Evolutionary conservation across 495 filamentous ascomycete genomes (phyloP).

Genomic region (Alectoria sarmentosa): DNA sequence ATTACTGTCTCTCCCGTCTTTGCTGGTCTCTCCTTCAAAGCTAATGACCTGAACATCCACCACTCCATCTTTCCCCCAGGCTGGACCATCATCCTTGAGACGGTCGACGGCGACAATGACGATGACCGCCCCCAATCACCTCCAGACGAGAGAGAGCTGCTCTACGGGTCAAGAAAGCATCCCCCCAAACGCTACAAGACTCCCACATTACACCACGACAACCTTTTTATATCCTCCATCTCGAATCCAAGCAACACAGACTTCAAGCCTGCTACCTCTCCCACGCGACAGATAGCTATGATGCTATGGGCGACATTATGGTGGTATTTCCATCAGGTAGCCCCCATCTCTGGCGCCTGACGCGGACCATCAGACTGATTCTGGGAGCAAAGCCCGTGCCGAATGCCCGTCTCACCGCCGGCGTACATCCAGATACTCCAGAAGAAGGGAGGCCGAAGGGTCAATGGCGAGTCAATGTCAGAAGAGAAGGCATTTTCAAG

Average conservation of each 20-base stretch:
- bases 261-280: constrained; percentile 70
- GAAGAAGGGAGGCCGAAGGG: constrained; percentile 64
- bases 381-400: constrained; percentile 37
- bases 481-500: constrained; percentile 77
- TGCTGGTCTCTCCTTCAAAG: constrained; percentile 81
- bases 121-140: constrained; percentile 23
- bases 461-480: constrained; percentile 84
- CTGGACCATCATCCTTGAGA: constrained; percentile 81
- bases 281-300: constrained; percentile 83
- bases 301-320: constrained; percentile 92
- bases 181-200: constrained; percentile 57
- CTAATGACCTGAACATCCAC: constrained; percentile 61
- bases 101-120: constrained; percentile 48
- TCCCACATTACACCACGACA: constrained; percentile 71
- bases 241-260: constrained; percentile 73
- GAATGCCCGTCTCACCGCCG: constrained; percentile 48
- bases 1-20: constrained; percentile 77
- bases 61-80: constrained; percentile 70
- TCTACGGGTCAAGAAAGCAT: constrained; percentile 15
- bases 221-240: constrained; percentile 83
- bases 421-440: constrained; percentile 58
- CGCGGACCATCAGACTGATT: constrained; percentile 15
- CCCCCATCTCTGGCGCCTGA: neutral
- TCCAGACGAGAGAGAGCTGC: constrained; percentile 24
- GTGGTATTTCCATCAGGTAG: constrained; percentile 89